Conservation (phyloP, 139 green algal genomes). For the Closterium sp. region DNA sequence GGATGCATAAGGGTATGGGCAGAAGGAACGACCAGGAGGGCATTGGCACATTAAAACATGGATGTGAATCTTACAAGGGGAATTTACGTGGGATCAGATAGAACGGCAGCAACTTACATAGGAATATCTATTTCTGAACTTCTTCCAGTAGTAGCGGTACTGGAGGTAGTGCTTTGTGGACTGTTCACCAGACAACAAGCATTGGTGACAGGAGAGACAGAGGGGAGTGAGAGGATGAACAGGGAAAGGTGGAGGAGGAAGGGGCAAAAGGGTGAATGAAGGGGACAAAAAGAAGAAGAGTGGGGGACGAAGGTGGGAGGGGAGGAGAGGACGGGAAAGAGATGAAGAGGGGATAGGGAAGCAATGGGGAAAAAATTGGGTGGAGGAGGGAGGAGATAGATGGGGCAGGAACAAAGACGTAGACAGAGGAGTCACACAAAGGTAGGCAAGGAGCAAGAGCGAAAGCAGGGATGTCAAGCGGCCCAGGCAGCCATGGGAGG, state of each 20-base stretch:
- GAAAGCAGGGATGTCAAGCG: too few relatives aligned
- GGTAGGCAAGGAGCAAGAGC: too few relatives aligned
- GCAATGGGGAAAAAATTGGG: not conserved
- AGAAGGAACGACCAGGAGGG: not conserved
- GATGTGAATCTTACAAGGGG: too few relatives aligned
- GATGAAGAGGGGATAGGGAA: not conserved
- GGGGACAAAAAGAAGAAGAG: too few relatives aligned
- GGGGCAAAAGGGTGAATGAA: not conserved
- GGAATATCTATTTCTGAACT: not conserved
- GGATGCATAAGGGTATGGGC: not conserved
- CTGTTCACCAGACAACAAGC: not conserved
- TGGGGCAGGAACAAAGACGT: too few relatives aligned
- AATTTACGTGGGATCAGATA: too few relatives aligned
- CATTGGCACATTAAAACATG: not conserved
- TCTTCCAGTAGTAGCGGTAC: not conserved
- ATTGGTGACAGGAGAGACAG: not conserved
- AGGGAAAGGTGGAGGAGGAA: not conserved
- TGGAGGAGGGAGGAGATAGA: not conserved
- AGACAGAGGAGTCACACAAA: too few relatives aligned
- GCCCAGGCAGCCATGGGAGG: too few relatives aligned
- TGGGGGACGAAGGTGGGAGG: not conserved
- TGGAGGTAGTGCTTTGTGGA: not conserved
- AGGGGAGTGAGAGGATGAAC: not conserved
- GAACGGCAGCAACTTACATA: not conserved
- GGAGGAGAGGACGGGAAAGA: not conserved